Percentiles rank a stretch among this genome's conserved stretches.
phyloP scores from a whole-genome alignment of 176 grass and related monocot species.

The Oryza nivara region DNA sequence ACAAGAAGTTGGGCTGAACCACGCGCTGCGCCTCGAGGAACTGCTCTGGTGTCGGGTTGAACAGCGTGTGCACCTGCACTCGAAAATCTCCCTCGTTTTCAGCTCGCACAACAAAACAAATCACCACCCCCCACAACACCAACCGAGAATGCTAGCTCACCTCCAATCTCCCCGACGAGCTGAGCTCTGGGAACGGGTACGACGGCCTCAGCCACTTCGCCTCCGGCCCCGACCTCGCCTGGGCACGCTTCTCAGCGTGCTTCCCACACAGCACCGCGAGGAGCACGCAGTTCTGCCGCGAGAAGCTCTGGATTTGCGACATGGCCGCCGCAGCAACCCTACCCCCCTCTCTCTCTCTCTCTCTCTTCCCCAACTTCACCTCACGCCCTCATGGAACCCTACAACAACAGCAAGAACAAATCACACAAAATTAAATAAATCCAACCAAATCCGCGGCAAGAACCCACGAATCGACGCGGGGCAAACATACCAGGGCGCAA shows the following conservation, averaged over 20 bases:
- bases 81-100: slow-evolving; percentile 27
- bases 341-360: too few species aligned
- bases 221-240: slow-evolving; percentile 34
- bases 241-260: slow-evolving; percentile 46
- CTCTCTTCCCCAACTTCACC: slow-evolving; percentile 6
- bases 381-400: slow-evolving; percentile 44
- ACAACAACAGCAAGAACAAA: background rate
- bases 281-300: slow-evolving; percentile 69
- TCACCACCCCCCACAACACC: background rate
- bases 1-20: slow-evolving; percentile 85
- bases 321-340: slow-evolving; percentile 40
- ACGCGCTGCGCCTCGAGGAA: slow-evolving; percentile 79
- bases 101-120: slow-evolving; percentile 27
- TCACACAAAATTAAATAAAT: slow-evolving; percentile 41
- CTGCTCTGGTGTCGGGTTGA: slow-evolving; percentile 83
- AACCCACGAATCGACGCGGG: slow-evolving; percentile 33
- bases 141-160: slow-evolving; percentile 38
- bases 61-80: slow-evolving; percentile 79
- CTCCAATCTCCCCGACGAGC: slow-evolving; percentile 79
- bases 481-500: slow-evolving; percentile 38
- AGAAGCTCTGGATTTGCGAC: slow-evolving; percentile 85
- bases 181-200: slow-evolving; percentile 81
- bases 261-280: slow-evolving; percentile 89
- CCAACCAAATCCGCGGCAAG: slow-evolving; percentile 28
- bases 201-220: slow-evolving; percentile 48